Percentiles rank a stretch among this genome's conserved stretches.
Evolutionary conservation across 257 asterid genomes (phyloP).

Genomic region (Solanum gracilifrons): DNA sequence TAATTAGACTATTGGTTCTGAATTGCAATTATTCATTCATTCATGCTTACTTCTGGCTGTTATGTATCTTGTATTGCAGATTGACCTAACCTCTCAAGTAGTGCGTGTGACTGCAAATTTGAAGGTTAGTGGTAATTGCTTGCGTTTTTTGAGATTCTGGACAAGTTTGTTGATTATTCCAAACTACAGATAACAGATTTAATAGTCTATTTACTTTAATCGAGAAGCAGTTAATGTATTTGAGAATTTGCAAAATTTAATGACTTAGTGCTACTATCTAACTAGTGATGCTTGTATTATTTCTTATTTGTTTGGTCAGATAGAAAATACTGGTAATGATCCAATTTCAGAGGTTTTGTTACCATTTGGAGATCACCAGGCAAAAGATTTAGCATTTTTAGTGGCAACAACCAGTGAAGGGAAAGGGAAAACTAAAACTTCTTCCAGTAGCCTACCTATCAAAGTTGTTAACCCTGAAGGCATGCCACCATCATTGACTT

Average conservation of each 20-base stretch:
- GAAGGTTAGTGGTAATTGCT: slow-evolving; percentile 41
- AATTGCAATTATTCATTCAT: background rate
- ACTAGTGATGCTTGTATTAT: background rate
- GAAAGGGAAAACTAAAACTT: slow-evolving; percentile 56
- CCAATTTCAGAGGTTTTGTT: slow-evolving; percentile 52
- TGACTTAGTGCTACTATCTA: background rate
- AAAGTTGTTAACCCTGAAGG: slow-evolving; percentile 46
- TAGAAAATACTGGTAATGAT: slow-evolving; percentile 55
- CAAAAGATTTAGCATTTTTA: slow-evolving; percentile 55
- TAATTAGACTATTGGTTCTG: background rate
- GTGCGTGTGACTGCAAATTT: slow-evolving; percentile 43
- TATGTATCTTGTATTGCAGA: slow-evolving; percentile 37
- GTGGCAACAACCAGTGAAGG: slow-evolving; percentile 41
- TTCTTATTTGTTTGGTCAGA: slow-evolving; percentile 23
- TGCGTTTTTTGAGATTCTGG: background rate
- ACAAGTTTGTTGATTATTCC: background rate
- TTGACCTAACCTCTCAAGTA: slow-evolving; percentile 78
- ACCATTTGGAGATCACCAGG: slow-evolving; percentile 58
- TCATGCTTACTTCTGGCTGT: background rate
- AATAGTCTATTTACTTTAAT: background rate
- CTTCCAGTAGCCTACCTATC: slow-evolving; percentile 39
- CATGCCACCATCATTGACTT: slow-evolving; percentile 54
- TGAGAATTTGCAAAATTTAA: background rate
- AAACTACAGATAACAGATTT: background rate
- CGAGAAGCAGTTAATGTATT: background rate